Conservation (phyloP, 305 asterid species). For the Stenogyne calaminthoides region DNA sequence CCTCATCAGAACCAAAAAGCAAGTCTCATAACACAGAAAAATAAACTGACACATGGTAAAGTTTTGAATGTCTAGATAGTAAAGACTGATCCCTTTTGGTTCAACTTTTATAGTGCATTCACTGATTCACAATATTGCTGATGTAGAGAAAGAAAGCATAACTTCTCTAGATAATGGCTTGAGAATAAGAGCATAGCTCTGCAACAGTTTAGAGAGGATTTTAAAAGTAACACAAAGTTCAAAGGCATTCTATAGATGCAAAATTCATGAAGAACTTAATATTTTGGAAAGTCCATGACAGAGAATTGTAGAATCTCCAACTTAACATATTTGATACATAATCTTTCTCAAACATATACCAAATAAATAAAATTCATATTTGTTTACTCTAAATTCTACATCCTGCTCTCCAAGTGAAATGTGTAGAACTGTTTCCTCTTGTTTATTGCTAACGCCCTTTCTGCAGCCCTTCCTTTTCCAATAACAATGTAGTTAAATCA, state of each 20-base stretch:
- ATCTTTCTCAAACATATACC: constrained; percentile 5
- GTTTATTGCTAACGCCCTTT: not conserved
- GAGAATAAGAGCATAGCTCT: constrained; percentile 4
- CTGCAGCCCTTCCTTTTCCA: not conserved
- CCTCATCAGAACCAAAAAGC: not conserved
- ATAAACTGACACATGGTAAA: not conserved
- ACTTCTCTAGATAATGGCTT: not conserved
- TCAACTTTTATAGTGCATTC: not conserved
- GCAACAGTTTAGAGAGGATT: not conserved
- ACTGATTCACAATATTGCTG: not conserved
- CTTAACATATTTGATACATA: constrained; percentile 9
- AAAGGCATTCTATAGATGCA: constrained; percentile 3
- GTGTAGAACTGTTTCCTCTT: not conserved
- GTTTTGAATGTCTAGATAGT: not conserved
- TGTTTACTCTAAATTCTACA: not conserved
- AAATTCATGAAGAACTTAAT: not conserved
- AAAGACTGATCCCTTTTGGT: not conserved
- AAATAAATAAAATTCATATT: not conserved
- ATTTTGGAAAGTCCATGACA: not conserved
- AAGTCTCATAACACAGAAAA: not conserved
- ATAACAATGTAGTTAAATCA: not conserved
- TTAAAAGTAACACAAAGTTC: constrained; percentile 1
- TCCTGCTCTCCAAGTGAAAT: constrained; percentile 3
- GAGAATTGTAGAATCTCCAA: constrained; percentile 2
- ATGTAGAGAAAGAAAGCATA: not conserved